Evolutionary conservation across 192 early-diverging fungal genomes (phyloP).

Genomic region (Umbelopsis ramanniana): DNA sequence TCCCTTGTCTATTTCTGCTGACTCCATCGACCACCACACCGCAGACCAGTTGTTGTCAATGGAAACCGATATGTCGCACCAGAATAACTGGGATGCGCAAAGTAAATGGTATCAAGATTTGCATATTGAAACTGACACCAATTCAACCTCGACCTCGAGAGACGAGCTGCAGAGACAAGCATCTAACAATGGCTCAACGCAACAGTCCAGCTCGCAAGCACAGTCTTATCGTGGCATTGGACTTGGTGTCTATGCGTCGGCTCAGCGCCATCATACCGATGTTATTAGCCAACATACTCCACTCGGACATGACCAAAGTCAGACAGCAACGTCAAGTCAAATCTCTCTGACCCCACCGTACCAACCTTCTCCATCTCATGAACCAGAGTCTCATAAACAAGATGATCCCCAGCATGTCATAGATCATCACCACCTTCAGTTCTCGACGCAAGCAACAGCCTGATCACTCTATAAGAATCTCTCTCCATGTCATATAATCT

Average conservation of each 20-base stretch:
- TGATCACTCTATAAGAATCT: not conserved
- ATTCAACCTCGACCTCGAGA: not conserved
- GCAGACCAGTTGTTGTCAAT: not conserved
- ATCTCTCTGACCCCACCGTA: not conserved
- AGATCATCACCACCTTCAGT: not conserved
- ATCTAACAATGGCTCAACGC: not conserved
- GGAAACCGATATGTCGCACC: constrained; percentile 6
- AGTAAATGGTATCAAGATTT: constrained; percentile 11
- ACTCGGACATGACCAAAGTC: not conserved
- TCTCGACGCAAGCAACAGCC: constrained; percentile 8
- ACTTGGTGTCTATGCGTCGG: constrained; percentile 41
- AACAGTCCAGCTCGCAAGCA: not conserved
- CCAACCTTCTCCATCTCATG: not conserved
- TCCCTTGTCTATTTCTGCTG: not conserved
- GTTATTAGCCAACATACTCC: constrained; percentile 36
- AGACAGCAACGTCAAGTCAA: not conserved
- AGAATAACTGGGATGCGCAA: not conserved
- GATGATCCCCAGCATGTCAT: not conserved
- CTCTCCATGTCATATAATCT: not conserved
- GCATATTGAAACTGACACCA: not conserved
- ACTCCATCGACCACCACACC: constrained; percentile 1
- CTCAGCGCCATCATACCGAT: constrained; percentile 42
- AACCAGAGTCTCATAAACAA: not conserved
- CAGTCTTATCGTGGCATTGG: constrained; percentile 35
- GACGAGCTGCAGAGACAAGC: not conserved